These are phyloP conservation scores for Raddia guianensis DNA, from an alignment of 176 grass and related monocot genomes.

Conservation along the genomic window DNA sequence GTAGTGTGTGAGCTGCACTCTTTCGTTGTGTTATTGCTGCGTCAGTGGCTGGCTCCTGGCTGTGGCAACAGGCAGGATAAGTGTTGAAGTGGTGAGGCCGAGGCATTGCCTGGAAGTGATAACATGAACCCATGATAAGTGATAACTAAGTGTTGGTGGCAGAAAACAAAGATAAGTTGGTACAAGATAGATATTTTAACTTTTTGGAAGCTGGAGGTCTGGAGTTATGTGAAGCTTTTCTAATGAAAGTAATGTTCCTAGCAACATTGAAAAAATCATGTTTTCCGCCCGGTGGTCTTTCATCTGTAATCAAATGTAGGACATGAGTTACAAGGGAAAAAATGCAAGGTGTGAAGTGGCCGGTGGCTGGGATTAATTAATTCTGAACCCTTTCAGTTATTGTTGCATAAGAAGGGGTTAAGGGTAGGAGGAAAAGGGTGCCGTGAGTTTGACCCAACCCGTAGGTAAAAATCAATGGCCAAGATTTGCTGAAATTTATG, in stretches of 20 bases:
- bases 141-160: neutral
- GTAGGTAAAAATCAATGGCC: no score
- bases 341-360: neutral
- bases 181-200: neutral
- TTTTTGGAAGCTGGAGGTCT: neutral
- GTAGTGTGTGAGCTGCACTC: neutral
- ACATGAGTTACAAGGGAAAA: no score
- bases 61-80: no score
- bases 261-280: neutral
- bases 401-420: no score
- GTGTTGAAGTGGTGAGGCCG: no score
- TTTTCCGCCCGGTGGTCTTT: neutral
- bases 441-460: no score
- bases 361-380: neutral
- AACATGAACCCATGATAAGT: neutral
- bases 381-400: neutral
- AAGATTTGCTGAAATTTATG: no score
- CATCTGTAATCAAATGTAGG: neutral
- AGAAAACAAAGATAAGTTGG: neutral
- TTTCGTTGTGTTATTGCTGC: neutral
- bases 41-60: no score
- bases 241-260: neutral
- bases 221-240: neutral
- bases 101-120: neutral
- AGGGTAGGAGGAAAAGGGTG: no score